phyloP scores from a whole-genome alignment of 129 eudicot genomes.

The Centaurea solstitialis region DNA sequence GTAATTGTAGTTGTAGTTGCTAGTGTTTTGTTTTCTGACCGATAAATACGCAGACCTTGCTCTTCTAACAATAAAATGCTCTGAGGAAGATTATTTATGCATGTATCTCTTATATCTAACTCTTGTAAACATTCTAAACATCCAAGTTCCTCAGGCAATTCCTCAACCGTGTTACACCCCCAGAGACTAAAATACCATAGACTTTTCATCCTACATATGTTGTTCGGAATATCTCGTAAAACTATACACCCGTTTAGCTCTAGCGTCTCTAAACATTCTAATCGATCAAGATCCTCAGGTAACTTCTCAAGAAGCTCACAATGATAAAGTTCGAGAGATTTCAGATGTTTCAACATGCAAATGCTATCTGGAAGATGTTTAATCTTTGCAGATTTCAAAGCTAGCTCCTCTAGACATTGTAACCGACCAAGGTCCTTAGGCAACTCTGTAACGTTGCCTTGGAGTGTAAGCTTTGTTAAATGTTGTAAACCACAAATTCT shows the following conservation, averaged over 20 bases:
- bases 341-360: too few relatives aligned
- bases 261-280: not conserved
- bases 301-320: too few relatives aligned
- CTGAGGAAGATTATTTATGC: not conserved
- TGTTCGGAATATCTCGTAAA: not conserved
- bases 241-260: not conserved
- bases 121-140: not conserved
- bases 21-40: not conserved
- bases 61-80: not conserved
- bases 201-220: not conserved
- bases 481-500: constrained; percentile 12
- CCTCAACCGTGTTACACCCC: not conserved
- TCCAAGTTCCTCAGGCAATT: not conserved
- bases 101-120: not conserved
- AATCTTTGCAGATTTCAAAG: too few relatives aligned
- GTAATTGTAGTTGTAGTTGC: too few relatives aligned
- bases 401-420: too few relatives aligned
- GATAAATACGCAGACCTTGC: not conserved
- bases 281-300: too few relatives aligned
- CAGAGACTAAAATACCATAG: not conserved
- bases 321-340: too few relatives aligned
- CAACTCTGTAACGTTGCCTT: not conserved
- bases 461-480: not conserved
- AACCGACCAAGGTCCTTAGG: not conserved
- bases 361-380: too few relatives aligned